Conservation (phyloP, 192 early-diverging fungal species). For the Phycomyces blakesleeanus region DNA sequence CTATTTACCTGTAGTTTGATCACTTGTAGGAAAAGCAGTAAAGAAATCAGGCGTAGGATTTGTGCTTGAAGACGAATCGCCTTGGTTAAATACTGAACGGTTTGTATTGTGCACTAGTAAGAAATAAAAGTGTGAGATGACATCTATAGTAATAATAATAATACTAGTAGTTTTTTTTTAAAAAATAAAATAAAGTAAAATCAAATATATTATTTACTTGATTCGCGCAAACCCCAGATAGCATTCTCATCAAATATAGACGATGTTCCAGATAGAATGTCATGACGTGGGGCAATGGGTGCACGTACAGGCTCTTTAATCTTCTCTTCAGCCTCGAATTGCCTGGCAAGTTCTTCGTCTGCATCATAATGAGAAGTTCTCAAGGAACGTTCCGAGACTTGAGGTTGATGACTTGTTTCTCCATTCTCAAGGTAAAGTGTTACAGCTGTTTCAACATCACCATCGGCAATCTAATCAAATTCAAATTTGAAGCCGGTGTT, state of each 20-base stretch:
- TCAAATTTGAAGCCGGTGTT: slow-evolving; percentile 3
- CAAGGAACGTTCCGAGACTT: slow-evolving; percentile 14
- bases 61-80: slow-evolving; percentile 46
- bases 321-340: slow-evolving; percentile 43
- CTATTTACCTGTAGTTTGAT: too few relatives aligned
- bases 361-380: slow-evolving; percentile 31
- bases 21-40: slow-evolving; percentile 20
- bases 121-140: background rate
- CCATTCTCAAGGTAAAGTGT: slow-evolving; percentile 82
- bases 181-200: too few relatives aligned
- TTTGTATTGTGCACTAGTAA: slow-evolving; percentile 1
- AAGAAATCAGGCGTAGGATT: slow-evolving; percentile 44
- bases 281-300: slow-evolving; percentile 79
- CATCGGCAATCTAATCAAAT: slow-evolving; percentile 62
- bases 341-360: slow-evolving; percentile 49
- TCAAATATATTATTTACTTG: background rate
- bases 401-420: slow-evolving; percentile 44
- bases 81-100: slow-evolving; percentile 35
- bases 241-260: background rate
- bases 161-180: too few relatives aligned
- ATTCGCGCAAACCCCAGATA: background rate
- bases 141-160: background rate
- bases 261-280: slow-evolving; percentile 60
- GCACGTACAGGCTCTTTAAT: slow-evolving; percentile 54
- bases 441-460: slow-evolving; percentile 72